Evolutionary conservation across 371 early-diverging fungal genomes (phyloP), one percentile per base, ranked within the genome.

Genomic region (Mortierella sp.): DNA sequence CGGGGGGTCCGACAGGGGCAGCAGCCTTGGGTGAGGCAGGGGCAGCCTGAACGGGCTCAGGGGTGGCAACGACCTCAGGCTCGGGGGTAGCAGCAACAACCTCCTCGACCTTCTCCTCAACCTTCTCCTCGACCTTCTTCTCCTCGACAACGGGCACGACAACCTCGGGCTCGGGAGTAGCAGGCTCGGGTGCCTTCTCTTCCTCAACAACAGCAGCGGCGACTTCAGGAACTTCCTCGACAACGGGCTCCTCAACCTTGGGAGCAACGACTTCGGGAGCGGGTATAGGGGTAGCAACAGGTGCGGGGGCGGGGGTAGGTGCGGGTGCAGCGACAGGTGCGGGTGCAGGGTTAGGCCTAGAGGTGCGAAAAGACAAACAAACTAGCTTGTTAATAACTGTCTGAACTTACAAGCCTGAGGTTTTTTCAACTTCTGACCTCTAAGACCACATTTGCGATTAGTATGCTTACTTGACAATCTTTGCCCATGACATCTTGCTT

Each of bases 401-500:
- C 32, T 4, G 48, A 49, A 18, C 12, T 16, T 49, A 18, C 49
- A 18, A 49, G 18, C 49, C 5, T 14, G 14, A 4, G 18, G 18
- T 0, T 49, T 5, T 49, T 18, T 18, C 21, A 21, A 49, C 49
- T 49, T 29, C 32, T 32, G 60, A 32, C 29, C 24, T 65, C 21
- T 7, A 29, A 32, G 16, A 14, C 32, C 16, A 21, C 32, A 38
- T 18, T 38, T 32, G 65, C 32, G 2, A 32, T 2, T 18, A 21
- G 4, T 21, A 32, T 21, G 65, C 75, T 82, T 88, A 95, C 95
- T 94, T 95, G 78, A 95, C 91, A 74, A 95, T 90, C 82, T 94
- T 94, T 75, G 96, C 96, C 96, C 96, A 96, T 41, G 95, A 94
- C 81, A 91, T 90, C 77, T 93, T 91, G 76, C 89, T 82, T 58